These are phyloP conservation scores for Nigrospora osmanthi DNA, from an alignment of 2,329 filamentous ascomycete species.

Conservation along the genomic window DNA sequence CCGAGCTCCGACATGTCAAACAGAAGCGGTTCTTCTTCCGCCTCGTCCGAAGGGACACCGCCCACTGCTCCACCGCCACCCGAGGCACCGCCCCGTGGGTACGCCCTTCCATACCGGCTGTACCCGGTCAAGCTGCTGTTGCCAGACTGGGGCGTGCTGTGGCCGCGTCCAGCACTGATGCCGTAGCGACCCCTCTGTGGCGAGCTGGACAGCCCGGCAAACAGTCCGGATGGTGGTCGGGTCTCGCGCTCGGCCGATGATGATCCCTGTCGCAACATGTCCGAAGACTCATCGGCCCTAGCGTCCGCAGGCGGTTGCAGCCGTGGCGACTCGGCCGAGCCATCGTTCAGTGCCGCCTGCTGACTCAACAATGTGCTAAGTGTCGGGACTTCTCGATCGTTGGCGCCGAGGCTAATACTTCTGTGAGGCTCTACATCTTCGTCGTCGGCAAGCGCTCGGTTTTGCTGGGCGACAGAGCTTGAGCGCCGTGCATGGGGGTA, in stretches of 20 bases:
- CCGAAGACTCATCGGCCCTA: constrained; percentile 27
- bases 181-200: constrained; percentile 40
- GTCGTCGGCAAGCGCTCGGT: constrained; percentile 43
- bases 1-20: constrained; percentile 70
- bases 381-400: constrained; percentile 56
- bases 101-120: constrained; percentile 21
- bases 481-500: constrained; percentile 51
- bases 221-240: constrained; percentile 36
- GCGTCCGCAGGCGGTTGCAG: constrained; percentile 36
- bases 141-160: constrained; percentile 21
- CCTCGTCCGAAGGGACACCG: constrained; percentile 46
- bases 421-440: constrained; percentile 57
- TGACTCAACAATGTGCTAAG: constrained; percentile 54
- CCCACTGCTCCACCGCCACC: constrained; percentile 35
- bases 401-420: constrained; percentile 60
- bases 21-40: constrained; percentile 52
- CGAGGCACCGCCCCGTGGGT: constrained; percentile 23
- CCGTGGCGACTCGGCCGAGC: constrained; percentile 20
- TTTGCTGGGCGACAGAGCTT: constrained; percentile 61
- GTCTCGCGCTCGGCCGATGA: constrained; percentile 31
- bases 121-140: constrained; percentile 24
- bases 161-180: constrained; percentile 21
- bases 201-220: constrained; percentile 30
- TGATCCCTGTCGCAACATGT: constrained; percentile 30
- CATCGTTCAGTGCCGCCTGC: constrained; percentile 28